phyloP scores from a whole-genome alignment of 1,284 basidiomycete genomes.

The Dichomitus squalens region DNA sequence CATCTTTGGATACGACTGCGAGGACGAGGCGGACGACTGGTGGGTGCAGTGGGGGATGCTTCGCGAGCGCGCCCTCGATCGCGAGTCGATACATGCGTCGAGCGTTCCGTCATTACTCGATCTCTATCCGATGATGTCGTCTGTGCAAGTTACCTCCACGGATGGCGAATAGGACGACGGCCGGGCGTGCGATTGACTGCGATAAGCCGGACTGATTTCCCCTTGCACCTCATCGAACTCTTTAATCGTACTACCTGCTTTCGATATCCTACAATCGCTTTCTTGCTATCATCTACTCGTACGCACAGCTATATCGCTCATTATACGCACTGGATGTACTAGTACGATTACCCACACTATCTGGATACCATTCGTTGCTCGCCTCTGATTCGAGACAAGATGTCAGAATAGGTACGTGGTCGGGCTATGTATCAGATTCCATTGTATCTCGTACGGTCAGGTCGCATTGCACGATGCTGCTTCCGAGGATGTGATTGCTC shows the following conservation, averaged over 20 bases:
- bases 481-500: too few species aligned
- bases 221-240: neutral
- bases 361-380: neutral
- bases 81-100: neutral
- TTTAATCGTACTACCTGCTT: neutral
- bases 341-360: neutral
- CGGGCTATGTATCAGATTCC: too few species aligned
- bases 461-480: too few species aligned
- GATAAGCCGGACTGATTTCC: neutral
- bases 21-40: constrained; percentile 40
- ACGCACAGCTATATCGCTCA: neutral
- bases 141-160: neutral
- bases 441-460: too few species aligned
- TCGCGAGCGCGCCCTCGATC: constrained; percentile 28
- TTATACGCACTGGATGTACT: neutral
- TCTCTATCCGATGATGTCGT: constrained; percentile 1
- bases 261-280: constrained; percentile 1
- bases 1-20: constrained; percentile 37
- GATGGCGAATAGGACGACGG: neutral
- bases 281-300: constrained; percentile 8
- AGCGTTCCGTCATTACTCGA: constrained; percentile 1
- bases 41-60: constrained; percentile 39
- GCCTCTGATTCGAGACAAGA: neutral
- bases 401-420: constrained; percentile 4
- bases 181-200: too few species aligned